Percentiles rank a stretch among this genome's conserved stretches.
Evolutionary conservation across 2,329 filamentous ascomycete species (phyloP).

Genomic region (Coniochaeta pulveracea): DNA sequence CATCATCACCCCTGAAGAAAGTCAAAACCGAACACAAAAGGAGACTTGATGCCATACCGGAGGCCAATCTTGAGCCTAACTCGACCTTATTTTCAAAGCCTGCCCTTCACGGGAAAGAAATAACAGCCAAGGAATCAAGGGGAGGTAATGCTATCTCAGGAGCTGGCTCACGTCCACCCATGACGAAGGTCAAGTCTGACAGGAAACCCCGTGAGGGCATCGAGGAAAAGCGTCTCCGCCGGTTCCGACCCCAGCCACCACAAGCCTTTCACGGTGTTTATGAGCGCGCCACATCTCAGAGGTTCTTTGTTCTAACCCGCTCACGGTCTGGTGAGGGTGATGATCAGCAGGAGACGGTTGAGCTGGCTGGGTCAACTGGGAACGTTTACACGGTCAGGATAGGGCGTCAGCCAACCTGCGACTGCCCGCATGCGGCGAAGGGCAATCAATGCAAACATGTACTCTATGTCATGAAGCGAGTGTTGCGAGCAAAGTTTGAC

Average conservation of each 20-base stretch:
- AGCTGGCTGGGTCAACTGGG: slow-evolving; percentile 52
- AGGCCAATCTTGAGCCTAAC: no score
- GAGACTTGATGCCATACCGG: no score
- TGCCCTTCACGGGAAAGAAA: no score
- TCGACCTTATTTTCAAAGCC: no score
- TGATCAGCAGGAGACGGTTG: slow-evolving; percentile 38
- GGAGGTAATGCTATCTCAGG: no score
- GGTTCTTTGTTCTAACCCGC: slow-evolving; percentile 35
- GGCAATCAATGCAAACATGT: slow-evolving; percentile 56
- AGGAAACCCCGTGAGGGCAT: neutral
- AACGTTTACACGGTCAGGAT: slow-evolving; percentile 53
- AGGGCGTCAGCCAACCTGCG: slow-evolving; percentile 36
- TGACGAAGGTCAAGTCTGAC: slow-evolving; percentile 1
- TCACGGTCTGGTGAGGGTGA: slow-evolving; percentile 20
- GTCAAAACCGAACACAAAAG: no score
- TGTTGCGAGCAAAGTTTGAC: slow-evolving; percentile 44
- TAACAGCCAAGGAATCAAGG: no score
- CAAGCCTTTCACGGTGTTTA: slow-evolving; percentile 12
- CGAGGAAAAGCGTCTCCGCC: slow-evolving; percentile 23
- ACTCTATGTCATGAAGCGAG: slow-evolving; percentile 46
- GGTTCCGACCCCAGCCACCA: slow-evolving; percentile 14
- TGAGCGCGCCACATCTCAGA: slow-evolving; percentile 13
- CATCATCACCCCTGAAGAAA: no score
- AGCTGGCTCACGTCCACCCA: no score
- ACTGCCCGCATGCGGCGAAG: slow-evolving; percentile 40